Evolutionary conservation across 768 basidiomycete species (phyloP), one percentile per base, ranked within the genome.

Genomic region (Calocybe cyanea): DNA sequence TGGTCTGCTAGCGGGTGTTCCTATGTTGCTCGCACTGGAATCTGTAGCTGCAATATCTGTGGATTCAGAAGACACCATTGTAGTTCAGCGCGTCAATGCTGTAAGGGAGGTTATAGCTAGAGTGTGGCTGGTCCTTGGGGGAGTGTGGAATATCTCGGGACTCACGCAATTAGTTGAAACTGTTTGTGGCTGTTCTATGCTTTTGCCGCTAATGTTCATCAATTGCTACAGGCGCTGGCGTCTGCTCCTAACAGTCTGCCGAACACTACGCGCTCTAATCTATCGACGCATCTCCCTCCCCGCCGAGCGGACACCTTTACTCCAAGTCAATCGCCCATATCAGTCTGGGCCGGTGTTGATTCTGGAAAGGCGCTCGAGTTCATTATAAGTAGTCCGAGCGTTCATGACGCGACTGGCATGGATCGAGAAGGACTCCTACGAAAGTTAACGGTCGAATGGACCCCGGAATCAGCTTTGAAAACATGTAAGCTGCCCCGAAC

Each of bases 1-100:
- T 33, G 86, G 82, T 2, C 55, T 95, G 32, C 65, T 92, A 14
- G 80, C 82, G 2, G 88, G 91, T 17, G 65, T 90, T 25, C 92
- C 93, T 4, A 92, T 96, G 89, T 63, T 96, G 20, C 59, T 90
- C n/a, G 82, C 87, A 1, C 62, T 95, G 40, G 79, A 88, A 45
- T 62, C 56, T 6, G 77, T 77, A 8, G 77, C 76, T 13, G 66
- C 77, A 3, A 69, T 70, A 25, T 54, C 70, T 20, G 69, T 70
- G n/a, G 67, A 71, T 14, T 57, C 58, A 9, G 63, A 67, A 24
- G 70, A 77, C 48, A 43, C 58, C 36, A 61, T 63, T n/a, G 60
- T 58, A 20, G 58, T 65, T 17, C 69, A 69, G 51, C 78, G 80
- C 48, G 66, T 71, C 19, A 68, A 63, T 45, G 76, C 74, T 3